Evolutionary conservation across 2,329 filamentous ascomycete genomes (phyloP).

Genomic region (Ploettnerulaceae sp.): DNA sequence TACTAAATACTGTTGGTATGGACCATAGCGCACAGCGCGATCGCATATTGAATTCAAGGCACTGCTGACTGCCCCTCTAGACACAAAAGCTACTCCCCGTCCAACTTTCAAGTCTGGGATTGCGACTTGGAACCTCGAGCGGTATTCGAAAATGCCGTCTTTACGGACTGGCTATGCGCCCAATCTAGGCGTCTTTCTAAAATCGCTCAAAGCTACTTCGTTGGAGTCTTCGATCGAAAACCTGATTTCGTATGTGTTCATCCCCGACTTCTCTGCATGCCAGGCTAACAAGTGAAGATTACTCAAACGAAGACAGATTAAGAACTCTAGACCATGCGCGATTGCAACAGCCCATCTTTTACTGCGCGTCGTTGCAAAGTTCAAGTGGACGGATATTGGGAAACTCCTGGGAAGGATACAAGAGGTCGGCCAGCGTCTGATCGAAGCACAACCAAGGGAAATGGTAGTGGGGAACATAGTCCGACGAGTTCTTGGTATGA

Average conservation of each 20-base stretch:
- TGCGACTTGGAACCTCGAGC: constrained; percentile 1
- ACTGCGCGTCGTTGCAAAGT: constrained; percentile 76
- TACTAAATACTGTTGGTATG: neutral
- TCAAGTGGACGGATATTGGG: constrained; percentile 71
- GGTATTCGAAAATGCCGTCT: constrained; percentile 46
- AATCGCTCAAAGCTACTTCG: constrained; percentile 67
- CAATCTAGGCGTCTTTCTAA: constrained; percentile 72
- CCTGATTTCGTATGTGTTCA: constrained; percentile 62
- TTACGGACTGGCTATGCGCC: constrained; percentile 52
- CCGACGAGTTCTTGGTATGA: constrained; percentile 80
- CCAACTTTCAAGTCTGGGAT: neutral
- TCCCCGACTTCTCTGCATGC: constrained; percentile 16
- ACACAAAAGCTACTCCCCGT: neutral
- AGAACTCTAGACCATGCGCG: constrained; percentile 81
- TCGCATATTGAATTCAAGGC: neutral
- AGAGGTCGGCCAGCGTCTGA: constrained; percentile 70
- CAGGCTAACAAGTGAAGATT: constrained; percentile 44
- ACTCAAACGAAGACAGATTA: constrained; percentile 86
- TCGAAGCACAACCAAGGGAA: constrained; percentile 78
- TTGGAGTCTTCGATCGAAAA: constrained; percentile 80
- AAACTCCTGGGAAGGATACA: constrained; percentile 77
- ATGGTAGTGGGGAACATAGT: constrained; percentile 94
- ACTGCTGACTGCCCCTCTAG: constrained; percentile 7
- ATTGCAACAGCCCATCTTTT: constrained; percentile 87
- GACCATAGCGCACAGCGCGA: neutral